Base-by-base conservation (phyloP, 768 basidiomycete species). In the Ephemerocybe angulata region DNA sequence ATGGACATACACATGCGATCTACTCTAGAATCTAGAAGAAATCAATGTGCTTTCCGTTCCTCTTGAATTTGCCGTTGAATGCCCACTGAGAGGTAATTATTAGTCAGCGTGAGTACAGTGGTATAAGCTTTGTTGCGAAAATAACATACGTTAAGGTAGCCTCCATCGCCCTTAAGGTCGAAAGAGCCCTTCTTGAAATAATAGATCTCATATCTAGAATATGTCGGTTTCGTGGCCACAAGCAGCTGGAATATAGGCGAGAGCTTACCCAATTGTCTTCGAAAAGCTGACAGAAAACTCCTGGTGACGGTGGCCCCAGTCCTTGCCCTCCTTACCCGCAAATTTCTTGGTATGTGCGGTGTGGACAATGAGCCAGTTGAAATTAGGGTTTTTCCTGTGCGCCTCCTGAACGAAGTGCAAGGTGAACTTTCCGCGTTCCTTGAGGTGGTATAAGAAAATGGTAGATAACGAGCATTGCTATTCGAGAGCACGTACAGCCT, bases 271-370 rank as follows among this genome's bases (percentile, higher is more conserved):
- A 30, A 64, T 52, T 19, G 61, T 64, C 30, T 58, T 57, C 13
- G 42, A 33, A 29, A 60, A 42, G 21, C 35, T 29, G 28, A 60
- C 54, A 25, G 57, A 56, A 52, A 67, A 60, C 40, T 67, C 65
- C 49, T 64, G 59, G 43, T 66, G 65, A 19, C 53, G 49, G 44
- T 67, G 65, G 46, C 50, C 62, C 64, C 64, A 67, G 30, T 68
- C 64, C 19, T 52, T 62, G 54, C 61, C 63, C 33, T 30, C 52
- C 12, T 22, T 44, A 8, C 64, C 63, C n/a, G 62, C 56, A 40
- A 58, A 65, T 19, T 61, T 44, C 0, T 54, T 62, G 30, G 52
- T 55, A 35, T 66, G 65, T 17, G 60, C 60, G 3, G 63, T 63
- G 46, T 62, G 65, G 44, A 58, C 60, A n/a, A 65, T 49, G 12